phyloP scores from a whole-genome alignment of 441 rosid genomes.

The Gossypium davidsonii region DNA sequence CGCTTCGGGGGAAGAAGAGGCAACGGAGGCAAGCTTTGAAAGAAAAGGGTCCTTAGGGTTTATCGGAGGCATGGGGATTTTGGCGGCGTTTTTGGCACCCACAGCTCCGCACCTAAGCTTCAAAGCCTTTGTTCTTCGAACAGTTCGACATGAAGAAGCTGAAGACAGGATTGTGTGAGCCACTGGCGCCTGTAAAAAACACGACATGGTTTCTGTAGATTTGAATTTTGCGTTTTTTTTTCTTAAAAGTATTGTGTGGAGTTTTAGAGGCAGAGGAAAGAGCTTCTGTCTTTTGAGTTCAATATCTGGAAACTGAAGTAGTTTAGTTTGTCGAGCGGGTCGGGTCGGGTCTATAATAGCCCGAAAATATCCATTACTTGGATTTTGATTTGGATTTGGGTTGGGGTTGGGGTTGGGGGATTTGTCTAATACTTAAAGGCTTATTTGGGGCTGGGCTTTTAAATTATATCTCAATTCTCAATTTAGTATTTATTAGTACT shows the following conservation, averaged over 20 bases:
- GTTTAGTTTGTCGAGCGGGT: not conserved
- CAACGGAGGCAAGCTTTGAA: slow-evolving; percentile 49
- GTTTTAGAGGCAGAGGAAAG: not conserved
- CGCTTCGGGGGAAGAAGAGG: slow-evolving; percentile 48
- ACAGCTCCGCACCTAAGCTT: slow-evolving; percentile 24
- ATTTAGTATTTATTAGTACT: too few relatives aligned
- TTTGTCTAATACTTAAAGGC: too few relatives aligned
- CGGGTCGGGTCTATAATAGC: too few relatives aligned
- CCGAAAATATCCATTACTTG: too few relatives aligned
- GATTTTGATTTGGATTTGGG: too few relatives aligned
- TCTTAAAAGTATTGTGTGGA: not conserved
- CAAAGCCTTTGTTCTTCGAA: slow-evolving; percentile 22
- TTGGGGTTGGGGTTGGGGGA: too few relatives aligned
- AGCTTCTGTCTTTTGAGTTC: not conserved
- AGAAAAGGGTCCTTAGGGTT: slow-evolving; percentile 80
- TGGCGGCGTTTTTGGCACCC: slow-evolving; percentile 37
- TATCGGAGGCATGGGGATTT: slow-evolving; percentile 58
- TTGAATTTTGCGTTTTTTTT: not conserved
- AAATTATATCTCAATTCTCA: too few relatives aligned
- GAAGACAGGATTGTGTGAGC: slow-evolving; percentile 29
- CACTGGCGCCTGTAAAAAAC: slow-evolving; percentile 41
- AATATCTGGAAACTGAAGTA: not conserved
- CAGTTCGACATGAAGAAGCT: slow-evolving; percentile 22
- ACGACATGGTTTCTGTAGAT: slow-evolving; percentile 31
- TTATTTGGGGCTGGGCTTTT: too few relatives aligned